Percentiles rank a stretch among this genome's conserved stretches.
Evolutionary conservation across 2,329 filamentous ascomycete genomes (phyloP).

Genomic region (Stachybotrys chlorohalonatus): DNA sequence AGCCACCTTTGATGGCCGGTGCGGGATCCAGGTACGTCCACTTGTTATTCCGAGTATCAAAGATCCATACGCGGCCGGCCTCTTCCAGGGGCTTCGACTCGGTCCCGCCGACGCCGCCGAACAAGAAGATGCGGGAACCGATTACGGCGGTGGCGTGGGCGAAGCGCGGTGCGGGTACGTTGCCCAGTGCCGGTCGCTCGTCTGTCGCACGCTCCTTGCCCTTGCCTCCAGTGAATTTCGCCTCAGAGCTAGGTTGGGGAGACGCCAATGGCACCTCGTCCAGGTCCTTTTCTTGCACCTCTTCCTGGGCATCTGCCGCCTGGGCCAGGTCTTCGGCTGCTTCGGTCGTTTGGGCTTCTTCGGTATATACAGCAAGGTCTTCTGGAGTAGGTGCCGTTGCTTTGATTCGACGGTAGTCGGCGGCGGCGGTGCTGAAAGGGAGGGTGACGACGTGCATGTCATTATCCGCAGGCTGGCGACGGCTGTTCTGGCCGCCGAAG

Average conservation of each 20-base stretch:
- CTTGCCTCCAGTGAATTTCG: conserved; percentile 22
- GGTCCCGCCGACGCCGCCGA: conserved; percentile 65
- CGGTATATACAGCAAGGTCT: conserved; percentile 5
- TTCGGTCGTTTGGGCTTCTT: conserved; percentile 7
- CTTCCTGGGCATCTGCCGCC: conserved; percentile 16
- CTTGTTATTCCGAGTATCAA: conserved; percentile 51
- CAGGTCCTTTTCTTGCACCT: conserved; percentile 22
- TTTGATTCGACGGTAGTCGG: conserved; percentile 51
- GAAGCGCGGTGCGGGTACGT: conserved; percentile 58
- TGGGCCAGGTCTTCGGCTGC: conserved; percentile 8
- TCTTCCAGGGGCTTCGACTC: conserved; percentile 67
- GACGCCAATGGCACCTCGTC: conserved; percentile 31
- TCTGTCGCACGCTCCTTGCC: conserved; percentile 25
- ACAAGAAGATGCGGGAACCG: conserved; percentile 65
- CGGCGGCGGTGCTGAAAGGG: conserved; percentile 44
- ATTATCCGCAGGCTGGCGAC: conserved; percentile 62
- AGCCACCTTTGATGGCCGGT: conserved; percentile 30
- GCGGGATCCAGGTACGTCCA: conserved; percentile 60
- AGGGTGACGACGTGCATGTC: conserved; percentile 59
- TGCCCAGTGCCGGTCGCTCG: conserved; percentile 18
- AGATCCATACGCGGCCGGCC: conserved; percentile 65
- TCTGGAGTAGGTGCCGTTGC: conserved; percentile 32
- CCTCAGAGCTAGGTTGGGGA: conserved; percentile 12
- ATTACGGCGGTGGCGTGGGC: conserved; percentile 65
- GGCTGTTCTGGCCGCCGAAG: conserved; percentile 66